Percentiles rank a stretch among this genome's conserved stretches.
These are phyloP conservation scores for Benincasa hispida DNA, from an alignment of 306 rosid genomes.

Conservation along the genomic window DNA sequence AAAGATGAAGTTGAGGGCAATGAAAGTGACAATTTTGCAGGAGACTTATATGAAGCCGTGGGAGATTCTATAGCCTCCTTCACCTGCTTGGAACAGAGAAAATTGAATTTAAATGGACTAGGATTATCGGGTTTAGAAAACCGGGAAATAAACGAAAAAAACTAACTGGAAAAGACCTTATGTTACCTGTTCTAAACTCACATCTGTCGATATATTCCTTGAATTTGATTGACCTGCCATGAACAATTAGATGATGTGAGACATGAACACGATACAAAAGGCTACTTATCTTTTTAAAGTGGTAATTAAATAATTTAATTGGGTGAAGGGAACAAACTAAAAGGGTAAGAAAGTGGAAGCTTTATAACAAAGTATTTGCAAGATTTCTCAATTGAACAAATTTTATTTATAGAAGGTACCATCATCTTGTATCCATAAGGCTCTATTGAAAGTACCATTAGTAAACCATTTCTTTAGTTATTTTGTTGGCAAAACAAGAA, in stretches of 20 bases:
- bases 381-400: neutral
- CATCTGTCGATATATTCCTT: slow-evolving; percentile 51
- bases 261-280: neutral
- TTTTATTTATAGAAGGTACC: neutral
- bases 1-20: slow-evolving; percentile 43
- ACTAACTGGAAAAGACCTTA: slow-evolving; percentile 2
- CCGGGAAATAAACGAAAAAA: neutral
- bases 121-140: neutral
- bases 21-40: slow-evolving; percentile 42
- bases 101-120: neutral
- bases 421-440: neutral
- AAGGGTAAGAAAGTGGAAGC: neutral
- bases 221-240: slow-evolving; percentile 56
- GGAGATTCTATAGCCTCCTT: slow-evolving; percentile 41
- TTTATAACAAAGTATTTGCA: neutral
- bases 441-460: neutral
- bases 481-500: neutral
- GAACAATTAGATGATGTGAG: neutral
- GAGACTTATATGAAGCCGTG: slow-evolving; percentile 35
- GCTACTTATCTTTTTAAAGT: neutral
- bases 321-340: neutral
- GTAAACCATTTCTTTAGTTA: neutral
- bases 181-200: slow-evolving; percentile 59
- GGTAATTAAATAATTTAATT: neutral
- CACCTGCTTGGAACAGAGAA: slow-evolving; percentile 22